Base-by-base conservation (phyloP, 1,284 basidiomycete genomes). In the Inonotus obliquus region DNA sequence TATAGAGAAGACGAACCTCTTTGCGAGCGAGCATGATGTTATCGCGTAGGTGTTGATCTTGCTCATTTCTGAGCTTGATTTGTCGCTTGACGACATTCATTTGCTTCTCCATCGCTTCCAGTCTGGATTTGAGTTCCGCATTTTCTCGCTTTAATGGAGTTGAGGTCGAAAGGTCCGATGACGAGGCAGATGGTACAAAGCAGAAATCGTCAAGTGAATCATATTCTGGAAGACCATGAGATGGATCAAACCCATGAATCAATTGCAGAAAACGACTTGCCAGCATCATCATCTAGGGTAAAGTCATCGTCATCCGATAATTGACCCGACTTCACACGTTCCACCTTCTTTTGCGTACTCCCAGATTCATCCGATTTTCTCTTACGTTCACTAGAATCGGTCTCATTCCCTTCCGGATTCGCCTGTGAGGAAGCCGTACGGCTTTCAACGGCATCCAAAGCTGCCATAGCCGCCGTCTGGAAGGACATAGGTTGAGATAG, bases 401-500 rank as follows among this genome's bases (percentile, higher is more conserved):
- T 10, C 25, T 14, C 47, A 21, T 52, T 52, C n/a, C 6, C n/a
- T 23, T 35, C 51, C 58, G 19, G 25, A 59, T 68, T 70, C 44
- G 69, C 23, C 65, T 71, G 66, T 64, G 71, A 66, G 49, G 68
- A 66, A 47, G 38, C 63, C 66, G 70, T 59, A 68, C 67, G 41
- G 59, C 60, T 57, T 54, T 61, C 63, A 7, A 61, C 62, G 48
- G 69, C 57, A 67, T 75, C 76, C 19, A 77, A 65, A 6, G 72
- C 76, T 39, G 81, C 82, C 45, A 92, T 78, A 14, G 91, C 89
- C 17, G 86, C 85, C 2, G 88, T 90, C 6, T 90, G 84, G 69
- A 92, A 92, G n/a, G 91, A 91, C 23, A 92, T 88, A 1, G 90
- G 90, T 67, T 91, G 89, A 5, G 88, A 88, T 19, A 92, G 78